Evolutionary conservation across 345 rosid species (phyloP).

Genomic region (Alliaria petiolata): DNA sequence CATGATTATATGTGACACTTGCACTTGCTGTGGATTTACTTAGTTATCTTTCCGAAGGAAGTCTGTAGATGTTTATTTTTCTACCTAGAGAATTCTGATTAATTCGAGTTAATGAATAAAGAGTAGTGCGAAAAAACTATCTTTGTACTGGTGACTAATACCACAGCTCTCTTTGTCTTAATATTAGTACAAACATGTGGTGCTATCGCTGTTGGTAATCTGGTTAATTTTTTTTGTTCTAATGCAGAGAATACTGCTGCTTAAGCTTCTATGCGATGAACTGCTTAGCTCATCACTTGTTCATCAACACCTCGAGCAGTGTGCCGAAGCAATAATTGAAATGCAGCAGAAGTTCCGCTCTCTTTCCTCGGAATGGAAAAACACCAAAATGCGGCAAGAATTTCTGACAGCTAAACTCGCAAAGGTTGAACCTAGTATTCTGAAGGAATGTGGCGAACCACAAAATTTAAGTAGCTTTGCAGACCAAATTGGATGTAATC

Average conservation of each 20-base stretch:
- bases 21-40: conserved; percentile 1
- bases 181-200: too few relatives aligned
- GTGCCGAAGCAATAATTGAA: conserved; percentile 65
- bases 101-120: not conserved
- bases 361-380: conserved; percentile 61
- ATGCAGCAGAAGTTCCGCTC: conserved; percentile 88
- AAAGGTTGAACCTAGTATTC: conserved; percentile 40
- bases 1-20: conserved; percentile 1
- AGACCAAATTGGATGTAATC: conserved; percentile 25
- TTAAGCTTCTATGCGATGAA: conserved; percentile 87
- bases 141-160: too few relatives aligned
- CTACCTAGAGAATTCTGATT: not conserved
- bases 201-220: not conserved
- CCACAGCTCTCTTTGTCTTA: too few relatives aligned
- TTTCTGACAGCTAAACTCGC: conserved; percentile 53
- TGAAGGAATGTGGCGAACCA: conserved; percentile 40
- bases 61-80: not conserved
- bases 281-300: conserved; percentile 73
- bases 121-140: not conserved
- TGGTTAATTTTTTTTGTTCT: conserved; percentile 18
- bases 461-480: conserved; percentile 11
- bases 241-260: conserved; percentile 77
- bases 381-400: conserved; percentile 65
- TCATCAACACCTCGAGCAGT: conserved; percentile 93
- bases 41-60: not conserved